These are phyloP conservation scores for Ophiostoma piceae DNA, from an alignment of 2,329 filamentous ascomycete genomes.

Conservation along the genomic window DNA sequence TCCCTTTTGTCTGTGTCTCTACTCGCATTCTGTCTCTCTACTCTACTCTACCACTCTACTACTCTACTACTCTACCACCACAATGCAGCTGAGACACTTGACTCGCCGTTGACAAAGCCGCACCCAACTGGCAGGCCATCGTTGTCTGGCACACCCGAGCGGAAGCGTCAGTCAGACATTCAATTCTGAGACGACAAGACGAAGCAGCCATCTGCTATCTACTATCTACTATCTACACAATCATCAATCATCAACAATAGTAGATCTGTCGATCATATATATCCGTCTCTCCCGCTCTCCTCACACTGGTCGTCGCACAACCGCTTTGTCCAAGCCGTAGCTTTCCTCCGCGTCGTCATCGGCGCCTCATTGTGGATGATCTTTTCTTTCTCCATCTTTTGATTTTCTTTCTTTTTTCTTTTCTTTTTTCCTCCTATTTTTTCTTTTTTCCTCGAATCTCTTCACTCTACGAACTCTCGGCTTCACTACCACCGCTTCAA, in stretches of 20 bases:
- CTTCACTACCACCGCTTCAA: not conserved
- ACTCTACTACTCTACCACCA: conserved; percentile 18
- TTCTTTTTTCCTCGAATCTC: not conserved
- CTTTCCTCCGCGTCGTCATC: not conserved
- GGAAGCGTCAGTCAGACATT: not conserved
- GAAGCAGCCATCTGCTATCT: too few relatives aligned
- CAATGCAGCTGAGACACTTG: conserved; percentile 25
- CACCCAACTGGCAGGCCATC: conserved; percentile 13
- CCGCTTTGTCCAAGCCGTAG: not conserved
- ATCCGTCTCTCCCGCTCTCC: not conserved
- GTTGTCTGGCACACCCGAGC: not conserved
- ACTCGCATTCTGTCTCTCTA: too few relatives aligned
- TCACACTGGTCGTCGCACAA: not conserved
- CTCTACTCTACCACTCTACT: not conserved
- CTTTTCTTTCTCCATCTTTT: not conserved
- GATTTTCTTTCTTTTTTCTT: not conserved
- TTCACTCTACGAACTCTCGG: not conserved
- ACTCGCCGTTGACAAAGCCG: conserved; percentile 22
- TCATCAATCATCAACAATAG: not conserved
- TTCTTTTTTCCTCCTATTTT: not conserved
- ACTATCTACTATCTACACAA: too few relatives aligned
- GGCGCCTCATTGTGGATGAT: conserved; percentile 9
- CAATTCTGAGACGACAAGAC: not conserved
- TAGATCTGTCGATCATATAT: not conserved
- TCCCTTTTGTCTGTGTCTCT: too few relatives aligned